Evolutionary conservation across 1,284 basidiomycete species (phyloP).

Genomic region (Ceratobasidium sp.): DNA sequence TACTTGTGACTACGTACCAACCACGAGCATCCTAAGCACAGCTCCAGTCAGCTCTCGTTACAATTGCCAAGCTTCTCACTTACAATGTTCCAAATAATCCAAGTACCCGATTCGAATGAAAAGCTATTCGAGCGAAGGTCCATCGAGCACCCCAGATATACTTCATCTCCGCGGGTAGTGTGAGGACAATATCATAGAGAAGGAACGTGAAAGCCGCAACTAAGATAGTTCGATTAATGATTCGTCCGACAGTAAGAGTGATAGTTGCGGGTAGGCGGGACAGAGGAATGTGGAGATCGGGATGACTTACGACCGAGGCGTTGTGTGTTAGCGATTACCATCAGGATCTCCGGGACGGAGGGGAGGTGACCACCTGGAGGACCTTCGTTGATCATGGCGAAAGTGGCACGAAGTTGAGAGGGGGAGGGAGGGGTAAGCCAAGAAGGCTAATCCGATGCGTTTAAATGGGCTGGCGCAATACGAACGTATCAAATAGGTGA

Average conservation of each 20-base stretch:
- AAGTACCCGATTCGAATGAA: conserved; percentile 17
- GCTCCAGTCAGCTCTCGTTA: not conserved
- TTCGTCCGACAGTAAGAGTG: not conserved
- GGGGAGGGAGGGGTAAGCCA: not conserved
- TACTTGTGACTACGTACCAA: not conserved
- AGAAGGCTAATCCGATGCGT: not conserved
- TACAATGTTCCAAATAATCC: not conserved
- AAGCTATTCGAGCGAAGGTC: conserved; percentile 24
- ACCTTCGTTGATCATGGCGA: not conserved
- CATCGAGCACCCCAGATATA: conserved; percentile 28
- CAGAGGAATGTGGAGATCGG: not conserved
- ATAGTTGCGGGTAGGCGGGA: not conserved
- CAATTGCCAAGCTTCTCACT: not conserved
- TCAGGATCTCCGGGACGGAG: not conserved
- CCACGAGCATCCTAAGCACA: not conserved
- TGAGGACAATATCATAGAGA: conserved; percentile 20
- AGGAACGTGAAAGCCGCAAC: conserved; percentile 18
- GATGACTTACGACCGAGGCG: not conserved
- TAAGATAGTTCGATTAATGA: not conserved
- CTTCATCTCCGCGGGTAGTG: conserved; percentile 1
- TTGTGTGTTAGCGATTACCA: not conserved
- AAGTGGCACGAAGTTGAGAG: not conserved
- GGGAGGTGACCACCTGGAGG: not conserved
- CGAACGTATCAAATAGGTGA: not conserved
- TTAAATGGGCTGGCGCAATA: not conserved